These are phyloP conservation scores for Sanguinoderma infundibulare DNA, from an alignment of 1,284 basidiomycete genomes.

Conservation along the genomic window DNA sequence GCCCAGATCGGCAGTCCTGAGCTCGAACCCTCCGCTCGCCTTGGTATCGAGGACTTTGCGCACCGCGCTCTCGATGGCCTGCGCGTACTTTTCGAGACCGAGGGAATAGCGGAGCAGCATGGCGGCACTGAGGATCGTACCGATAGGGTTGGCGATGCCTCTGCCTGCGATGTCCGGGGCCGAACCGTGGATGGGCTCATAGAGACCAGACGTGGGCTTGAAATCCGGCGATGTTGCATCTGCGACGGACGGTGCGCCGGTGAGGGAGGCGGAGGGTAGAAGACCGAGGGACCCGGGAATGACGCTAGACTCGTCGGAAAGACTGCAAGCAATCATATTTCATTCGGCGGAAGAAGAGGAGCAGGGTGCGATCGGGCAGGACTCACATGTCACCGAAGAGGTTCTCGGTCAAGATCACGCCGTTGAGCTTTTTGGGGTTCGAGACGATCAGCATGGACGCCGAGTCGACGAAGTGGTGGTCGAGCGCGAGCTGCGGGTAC, in stretches of 20 bases:
- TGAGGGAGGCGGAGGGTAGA: conserved; percentile 93
- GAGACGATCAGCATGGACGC: conserved; percentile 97
- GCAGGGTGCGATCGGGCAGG: background rate
- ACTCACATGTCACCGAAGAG: conserved; percentile 95
- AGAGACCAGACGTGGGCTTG: conserved; percentile 83
- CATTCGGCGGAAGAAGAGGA: background rate
- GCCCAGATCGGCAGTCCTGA: conserved; percentile 89
- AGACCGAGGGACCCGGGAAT: conserved; percentile 98
- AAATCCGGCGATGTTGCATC: conserved; percentile 67
- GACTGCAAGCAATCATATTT: conserved; percentile 48
- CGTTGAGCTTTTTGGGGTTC: conserved; percentile 94
- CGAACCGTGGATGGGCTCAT: conserved; percentile 96
- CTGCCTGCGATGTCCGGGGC: conserved; percentile 96
- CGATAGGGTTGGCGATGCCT: conserved; percentile 96
- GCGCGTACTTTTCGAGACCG: conserved; percentile 82
- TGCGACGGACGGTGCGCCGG: conserved; percentile 78
- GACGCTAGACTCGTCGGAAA: conserved; percentile 96
- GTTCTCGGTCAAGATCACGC: conserved; percentile 94
- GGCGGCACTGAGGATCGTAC: conserved; percentile 95
- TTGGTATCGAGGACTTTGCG: conserved; percentile 84
- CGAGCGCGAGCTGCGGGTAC: conserved; percentile 84
- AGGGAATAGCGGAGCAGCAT: conserved; percentile 96
- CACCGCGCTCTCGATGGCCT: conserved; percentile 88
- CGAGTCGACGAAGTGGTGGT: conserved; percentile 95
- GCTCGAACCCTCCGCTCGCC: conserved; percentile 75